phyloP scores from a whole-genome alignment of 2,329 filamentous ascomycete genomes.

The Graphilbum fragrans region DNA sequence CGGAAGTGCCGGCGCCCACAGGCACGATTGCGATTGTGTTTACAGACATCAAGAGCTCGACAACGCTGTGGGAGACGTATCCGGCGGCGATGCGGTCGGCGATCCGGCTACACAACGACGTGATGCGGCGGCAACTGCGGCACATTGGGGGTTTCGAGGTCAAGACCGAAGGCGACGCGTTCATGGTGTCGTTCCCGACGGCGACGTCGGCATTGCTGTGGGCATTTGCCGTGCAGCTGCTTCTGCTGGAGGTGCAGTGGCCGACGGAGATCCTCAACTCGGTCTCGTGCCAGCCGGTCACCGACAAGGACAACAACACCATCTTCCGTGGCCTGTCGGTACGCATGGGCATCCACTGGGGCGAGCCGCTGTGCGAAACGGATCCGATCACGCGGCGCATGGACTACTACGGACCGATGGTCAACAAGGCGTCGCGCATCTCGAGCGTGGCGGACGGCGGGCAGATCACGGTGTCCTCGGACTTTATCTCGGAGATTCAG shows the following conservation, averaged over 20 bases:
- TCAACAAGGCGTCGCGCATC: slow-evolving; percentile 92
- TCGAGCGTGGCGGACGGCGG: slow-evolving; percentile 90
- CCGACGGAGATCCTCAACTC: slow-evolving; percentile 85
- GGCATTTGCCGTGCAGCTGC: slow-evolving; percentile 89
- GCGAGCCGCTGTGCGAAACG: slow-evolving; percentile 83
- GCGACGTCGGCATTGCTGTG: slow-evolving; percentile 89
- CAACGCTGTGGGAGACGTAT: slow-evolving; percentile 89
- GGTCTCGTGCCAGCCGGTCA: slow-evolving; percentile 68
- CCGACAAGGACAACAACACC: slow-evolving; percentile 72
- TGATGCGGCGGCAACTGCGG: slow-evolving; percentile 86
- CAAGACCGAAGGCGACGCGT: slow-evolving; percentile 98
- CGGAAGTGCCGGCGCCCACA: slow-evolving; percentile 81
- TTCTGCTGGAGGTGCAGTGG: slow-evolving; percentile 82
- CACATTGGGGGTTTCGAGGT: slow-evolving; percentile 96
- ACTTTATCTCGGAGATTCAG: slow-evolving; percentile 94
- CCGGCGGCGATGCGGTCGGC: slow-evolving; percentile 91
- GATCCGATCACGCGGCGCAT: slow-evolving; percentile 95
- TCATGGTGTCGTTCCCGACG: slow-evolving; percentile 97
- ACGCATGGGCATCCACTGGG: slow-evolving; percentile 95
- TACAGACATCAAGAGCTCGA: slow-evolving; percentile 98
- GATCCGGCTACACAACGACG: slow-evolving; percentile 94
- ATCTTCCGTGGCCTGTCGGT: slow-evolving; percentile 94
- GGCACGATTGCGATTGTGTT: slow-evolving; percentile 91
- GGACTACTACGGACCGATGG: slow-evolving; percentile 99
- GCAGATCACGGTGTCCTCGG: slow-evolving; percentile 91